Evolutionary conservation across 176 grass and related monocot genomes (phyloP).

Genomic region (Zizania latifolia): DNA sequence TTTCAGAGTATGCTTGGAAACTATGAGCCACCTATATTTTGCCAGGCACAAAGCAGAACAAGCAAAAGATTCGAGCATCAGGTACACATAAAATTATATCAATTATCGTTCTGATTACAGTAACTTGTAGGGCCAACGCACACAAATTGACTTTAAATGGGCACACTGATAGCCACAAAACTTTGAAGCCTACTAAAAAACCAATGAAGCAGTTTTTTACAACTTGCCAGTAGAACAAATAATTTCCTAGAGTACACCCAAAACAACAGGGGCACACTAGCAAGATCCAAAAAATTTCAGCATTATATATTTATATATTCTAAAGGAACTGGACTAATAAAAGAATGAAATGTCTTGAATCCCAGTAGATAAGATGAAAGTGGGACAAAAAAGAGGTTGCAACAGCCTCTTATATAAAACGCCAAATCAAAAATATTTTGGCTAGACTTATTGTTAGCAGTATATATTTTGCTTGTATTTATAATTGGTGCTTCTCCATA

Average conservation of each 20-base stretch:
- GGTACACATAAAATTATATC: background rate
- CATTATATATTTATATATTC: slow-evolving; percentile 19
- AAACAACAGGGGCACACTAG: background rate
- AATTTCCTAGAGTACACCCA: slow-evolving; percentile 9
- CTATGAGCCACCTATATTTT: background rate
- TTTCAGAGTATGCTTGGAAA: background rate
- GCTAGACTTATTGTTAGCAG: slow-evolving; percentile 59
- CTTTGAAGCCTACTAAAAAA: background rate
- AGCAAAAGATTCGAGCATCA: background rate
- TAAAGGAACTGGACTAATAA: slow-evolving; percentile 35
- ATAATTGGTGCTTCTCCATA: slow-evolving; percentile 26
- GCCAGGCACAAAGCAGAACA: background rate
- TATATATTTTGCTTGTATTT: slow-evolving; percentile 52
- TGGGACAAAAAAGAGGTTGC: background rate
- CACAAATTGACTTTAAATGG: background rate
- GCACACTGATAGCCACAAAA: background rate
- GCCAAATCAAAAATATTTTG: slow-evolving; percentile 57
- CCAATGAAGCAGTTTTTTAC: slow-evolving; percentile 5
- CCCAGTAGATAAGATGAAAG: slow-evolving; percentile 2
- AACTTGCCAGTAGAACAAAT: background rate
- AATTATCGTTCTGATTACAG: background rate
- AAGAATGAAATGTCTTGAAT: slow-evolving; percentile 37
- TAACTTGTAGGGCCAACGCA: background rate
- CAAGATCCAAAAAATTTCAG: background rate
- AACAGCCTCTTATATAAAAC: slow-evolving; percentile 22